A percentile compares a stretch with the other conserved stretches of the same genome.
phyloP scores from a whole-genome alignment of 2,329 filamentous ascomycete species.

The Hymenoscyphus occultus region DNA sequence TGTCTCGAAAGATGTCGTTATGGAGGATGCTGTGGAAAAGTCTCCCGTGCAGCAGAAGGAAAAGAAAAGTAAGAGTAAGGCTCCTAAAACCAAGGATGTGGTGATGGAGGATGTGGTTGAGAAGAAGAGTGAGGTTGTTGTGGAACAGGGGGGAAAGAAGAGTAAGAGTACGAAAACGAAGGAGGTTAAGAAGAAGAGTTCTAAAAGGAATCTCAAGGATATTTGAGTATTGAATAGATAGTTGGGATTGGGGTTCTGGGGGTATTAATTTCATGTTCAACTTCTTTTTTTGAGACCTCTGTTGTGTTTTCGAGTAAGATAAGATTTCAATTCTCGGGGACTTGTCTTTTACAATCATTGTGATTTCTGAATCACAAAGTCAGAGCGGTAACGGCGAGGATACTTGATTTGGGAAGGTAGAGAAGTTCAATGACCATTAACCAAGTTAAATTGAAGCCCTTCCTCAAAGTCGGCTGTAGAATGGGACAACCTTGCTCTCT shows the following conservation, averaged over 20 bases:
- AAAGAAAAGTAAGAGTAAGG: background rate
- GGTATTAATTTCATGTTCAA: no score
- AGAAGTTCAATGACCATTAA: no score
- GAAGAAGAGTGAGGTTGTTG: background rate
- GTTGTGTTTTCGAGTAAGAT: no score
- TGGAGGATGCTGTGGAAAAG: background rate
- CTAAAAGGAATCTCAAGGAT: background rate
- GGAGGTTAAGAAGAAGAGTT: background rate
- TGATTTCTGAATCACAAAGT: no score
- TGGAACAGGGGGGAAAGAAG: background rate
- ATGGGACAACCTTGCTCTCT: no score
- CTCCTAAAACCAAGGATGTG: background rate
- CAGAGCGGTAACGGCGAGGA: no score
- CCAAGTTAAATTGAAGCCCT: no score
- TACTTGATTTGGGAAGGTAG: no score
- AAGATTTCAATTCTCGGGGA: no score
- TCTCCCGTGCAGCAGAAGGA: background rate
- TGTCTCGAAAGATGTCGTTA: background rate
- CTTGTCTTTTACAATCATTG: no score
- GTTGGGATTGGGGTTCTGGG: background rate
- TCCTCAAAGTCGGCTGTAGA: no score
- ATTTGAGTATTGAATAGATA: background rate
- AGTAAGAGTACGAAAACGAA: constrained; percentile 1
- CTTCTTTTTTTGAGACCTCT: no score
- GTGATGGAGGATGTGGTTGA: background rate